A percentile compares a stretch with the other conserved stretches of the same genome.
Conservation (phyloP, 768 basidiomycete genomes). For the Epithele typhae region DNA sequence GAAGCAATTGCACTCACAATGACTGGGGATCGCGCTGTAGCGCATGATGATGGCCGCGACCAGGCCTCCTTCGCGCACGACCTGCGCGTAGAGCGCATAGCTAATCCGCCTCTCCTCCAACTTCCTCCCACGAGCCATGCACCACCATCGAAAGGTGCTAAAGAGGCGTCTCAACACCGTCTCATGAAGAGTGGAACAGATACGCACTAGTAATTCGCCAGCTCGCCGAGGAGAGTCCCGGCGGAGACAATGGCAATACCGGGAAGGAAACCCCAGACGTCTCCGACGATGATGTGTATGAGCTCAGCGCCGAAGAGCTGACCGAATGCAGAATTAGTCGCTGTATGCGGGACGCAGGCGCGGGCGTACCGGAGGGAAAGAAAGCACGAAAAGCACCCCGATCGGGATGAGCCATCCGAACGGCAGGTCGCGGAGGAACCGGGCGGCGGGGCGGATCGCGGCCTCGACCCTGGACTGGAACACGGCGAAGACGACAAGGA, state of each 20-base stretch:
- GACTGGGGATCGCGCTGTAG: slow-evolving; percentile 44
- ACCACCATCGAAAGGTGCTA: too few species aligned
- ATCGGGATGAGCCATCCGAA: slow-evolving; percentile 39
- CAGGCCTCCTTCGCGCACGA: too few species aligned
- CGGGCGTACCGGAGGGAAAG: slow-evolving; percentile 28
- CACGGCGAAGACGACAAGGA: slow-evolving; percentile 31
- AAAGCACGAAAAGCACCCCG: slow-evolving; percentile 36
- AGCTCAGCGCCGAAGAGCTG: slow-evolving; percentile 91
- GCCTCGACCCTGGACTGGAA: slow-evolving; percentile 54
- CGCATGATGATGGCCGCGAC: too few species aligned
- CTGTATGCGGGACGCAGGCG: too few species aligned
- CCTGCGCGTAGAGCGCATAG: too few species aligned
- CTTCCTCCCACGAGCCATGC: too few species aligned
- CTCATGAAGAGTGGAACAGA: too few species aligned
- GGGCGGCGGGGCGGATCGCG: slow-evolving; percentile 60
- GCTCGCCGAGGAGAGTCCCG: slow-evolving; percentile 79
- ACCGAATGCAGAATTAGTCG: too few species aligned
- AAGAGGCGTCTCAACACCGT: too few species aligned
- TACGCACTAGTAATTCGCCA: slow-evolving; percentile 81
- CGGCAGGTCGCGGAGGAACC: slow-evolving; percentile 54
- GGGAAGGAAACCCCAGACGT: slow-evolving; percentile 84
- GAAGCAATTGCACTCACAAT: slow-evolving; percentile 44
- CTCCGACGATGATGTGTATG: slow-evolving; percentile 77
- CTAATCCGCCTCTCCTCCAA: too few species aligned
- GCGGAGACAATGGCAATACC: slow-evolving; percentile 85